Evolutionary conservation across 768 basidiomycete genomes (phyloP).

Genomic region (Trametes cingulata): DNA sequence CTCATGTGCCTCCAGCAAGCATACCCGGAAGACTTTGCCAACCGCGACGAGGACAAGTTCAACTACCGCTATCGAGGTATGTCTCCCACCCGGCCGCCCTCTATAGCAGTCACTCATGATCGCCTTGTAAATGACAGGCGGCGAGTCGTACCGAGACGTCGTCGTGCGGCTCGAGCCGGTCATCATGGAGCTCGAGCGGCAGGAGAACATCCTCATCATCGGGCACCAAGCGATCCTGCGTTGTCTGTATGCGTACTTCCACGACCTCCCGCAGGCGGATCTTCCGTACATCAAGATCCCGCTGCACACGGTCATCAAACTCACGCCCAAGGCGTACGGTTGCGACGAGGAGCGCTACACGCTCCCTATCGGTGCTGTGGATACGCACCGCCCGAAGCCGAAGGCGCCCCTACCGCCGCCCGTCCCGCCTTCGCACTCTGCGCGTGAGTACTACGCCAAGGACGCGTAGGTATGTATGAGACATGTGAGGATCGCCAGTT

Average conservation of each 20-base stretch:
- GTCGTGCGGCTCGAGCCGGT: constrained; percentile 94
- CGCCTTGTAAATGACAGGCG: too few species aligned
- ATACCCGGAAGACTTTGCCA: constrained; percentile 98
- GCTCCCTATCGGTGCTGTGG: constrained; percentile 89
- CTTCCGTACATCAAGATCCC: constrained; percentile 98
- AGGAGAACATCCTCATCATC: constrained; percentile 95
- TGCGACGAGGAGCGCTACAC: constrained; percentile 97
- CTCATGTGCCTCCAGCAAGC: constrained; percentile 54
- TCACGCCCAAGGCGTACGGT: constrained; percentile 97
- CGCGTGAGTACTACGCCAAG: constrained; percentile 27
- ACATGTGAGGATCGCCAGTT: not conserved
- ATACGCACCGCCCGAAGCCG: constrained; percentile 81
- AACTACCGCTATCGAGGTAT: constrained; percentile 93
- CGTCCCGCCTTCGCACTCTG: constrained; percentile 8
- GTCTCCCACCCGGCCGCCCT: not conserved
- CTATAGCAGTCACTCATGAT: too few species aligned
- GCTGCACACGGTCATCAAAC: constrained; percentile 95
- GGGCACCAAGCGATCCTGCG: constrained; percentile 93
- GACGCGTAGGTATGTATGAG: not conserved
- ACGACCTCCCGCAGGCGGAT: constrained; percentile 87
- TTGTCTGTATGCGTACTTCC: constrained; percentile 96
- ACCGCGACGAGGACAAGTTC: constrained; percentile 98
- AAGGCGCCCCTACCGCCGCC: constrained; percentile 4
- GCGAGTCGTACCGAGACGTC: constrained; percentile 98
- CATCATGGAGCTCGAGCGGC: constrained; percentile 98